These are phyloP conservation scores for Citrus inodora DNA, from an alignment of 345 rosid species.

Conservation along the genomic window DNA sequence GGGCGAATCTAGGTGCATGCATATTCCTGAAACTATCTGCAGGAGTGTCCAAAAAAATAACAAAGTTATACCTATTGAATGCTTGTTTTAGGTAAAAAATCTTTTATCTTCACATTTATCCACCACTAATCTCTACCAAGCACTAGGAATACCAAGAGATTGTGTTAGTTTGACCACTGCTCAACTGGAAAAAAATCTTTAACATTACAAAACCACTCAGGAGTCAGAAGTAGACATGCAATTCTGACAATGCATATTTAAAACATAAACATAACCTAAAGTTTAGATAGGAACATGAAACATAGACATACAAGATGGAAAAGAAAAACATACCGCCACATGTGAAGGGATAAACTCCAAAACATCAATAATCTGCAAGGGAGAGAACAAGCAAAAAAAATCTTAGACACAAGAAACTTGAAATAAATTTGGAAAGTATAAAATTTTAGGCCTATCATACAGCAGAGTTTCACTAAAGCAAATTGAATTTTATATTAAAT, in stretches of 20 bases:
- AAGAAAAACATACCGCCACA: conserved; percentile 62
- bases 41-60: not conserved
- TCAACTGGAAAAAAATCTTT: not conserved
- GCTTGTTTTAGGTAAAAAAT: not conserved
- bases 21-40: not conserved
- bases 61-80: not conserved
- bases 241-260: not conserved
- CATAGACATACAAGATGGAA: not conserved
- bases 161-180: not conserved
- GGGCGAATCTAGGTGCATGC: not conserved
- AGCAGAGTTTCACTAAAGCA: not conserved
- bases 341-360: conserved; percentile 83
- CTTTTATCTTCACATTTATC: not conserved
- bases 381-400: conserved; percentile 7
- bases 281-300: not conserved
- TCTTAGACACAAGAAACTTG: conserved; percentile 14
- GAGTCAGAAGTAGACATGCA: not conserved
- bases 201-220: no score
- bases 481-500: not conserved
- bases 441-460: not conserved
- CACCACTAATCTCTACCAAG: not conserved
- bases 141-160: not conserved
- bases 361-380: conserved; percentile 83
- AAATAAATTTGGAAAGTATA: not conserved
- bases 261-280: conserved; percentile 1